These are phyloP conservation scores for Vickermania ingenoplastis DNA, from an alignment of 208 protist genomes.

Conservation along the genomic window DNA sequence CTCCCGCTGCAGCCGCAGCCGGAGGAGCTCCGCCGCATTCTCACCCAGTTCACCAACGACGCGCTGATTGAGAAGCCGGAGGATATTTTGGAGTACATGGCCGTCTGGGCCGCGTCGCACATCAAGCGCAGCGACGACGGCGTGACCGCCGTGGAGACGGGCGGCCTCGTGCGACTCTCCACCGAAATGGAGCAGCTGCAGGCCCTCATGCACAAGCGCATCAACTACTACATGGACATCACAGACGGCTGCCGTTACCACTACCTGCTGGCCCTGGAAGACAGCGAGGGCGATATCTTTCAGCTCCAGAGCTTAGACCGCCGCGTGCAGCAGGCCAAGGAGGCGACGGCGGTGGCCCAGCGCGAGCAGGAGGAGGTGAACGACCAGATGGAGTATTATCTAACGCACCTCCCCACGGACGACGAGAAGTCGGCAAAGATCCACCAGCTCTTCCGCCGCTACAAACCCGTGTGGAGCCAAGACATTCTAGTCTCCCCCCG, in stretches of 20 bases:
- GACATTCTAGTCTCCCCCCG: background rate
- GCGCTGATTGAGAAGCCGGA: background rate
- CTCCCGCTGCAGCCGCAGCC: background rate
- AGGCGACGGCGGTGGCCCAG: background rate
- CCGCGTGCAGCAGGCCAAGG: conserved; percentile 5
- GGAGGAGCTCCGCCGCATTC: conserved; percentile 1
- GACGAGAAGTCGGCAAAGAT: conserved; percentile 2
- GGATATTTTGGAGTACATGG: conserved; percentile 6
- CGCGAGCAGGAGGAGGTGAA: background rate
- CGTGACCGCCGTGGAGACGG: conserved; percentile 2
- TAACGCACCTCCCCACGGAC: background rate
- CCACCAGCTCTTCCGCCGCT: conserved; percentile 2
- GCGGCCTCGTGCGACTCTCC: background rate
- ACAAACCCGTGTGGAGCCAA: background rate
- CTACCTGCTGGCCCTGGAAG: conserved; percentile 36
- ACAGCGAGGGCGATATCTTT: conserved; percentile 29
- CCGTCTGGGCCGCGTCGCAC: background rate
- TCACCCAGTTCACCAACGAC: background rate
- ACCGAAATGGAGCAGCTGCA: conserved; percentile 7
- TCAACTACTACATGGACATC: background rate
- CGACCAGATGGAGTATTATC: conserved; percentile 5
- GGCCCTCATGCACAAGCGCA: conserved; percentile 12
- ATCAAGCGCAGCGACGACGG: background rate
- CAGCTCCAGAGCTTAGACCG: conserved; percentile 9
- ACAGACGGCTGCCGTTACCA: conserved; percentile 9